phyloP scores from a whole-genome alignment of 192 early-diverging fungal species.

The Umbelopsis sp. region DNA sequence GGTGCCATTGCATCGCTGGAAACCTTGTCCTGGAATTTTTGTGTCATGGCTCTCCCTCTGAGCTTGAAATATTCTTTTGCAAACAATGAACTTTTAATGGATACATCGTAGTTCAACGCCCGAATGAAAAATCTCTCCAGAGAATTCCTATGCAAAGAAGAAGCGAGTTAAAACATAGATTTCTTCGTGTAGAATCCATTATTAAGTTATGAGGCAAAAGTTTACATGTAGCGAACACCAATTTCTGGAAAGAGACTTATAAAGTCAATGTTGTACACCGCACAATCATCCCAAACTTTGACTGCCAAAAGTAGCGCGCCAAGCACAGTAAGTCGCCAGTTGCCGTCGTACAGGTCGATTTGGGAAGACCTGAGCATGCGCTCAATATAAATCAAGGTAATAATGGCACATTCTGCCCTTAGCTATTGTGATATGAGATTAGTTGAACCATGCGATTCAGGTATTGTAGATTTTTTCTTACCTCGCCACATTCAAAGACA shows the following conservation, averaged over 20 bases:
- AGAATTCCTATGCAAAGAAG: constrained; percentile 52
- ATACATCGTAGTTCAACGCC: constrained; percentile 65
- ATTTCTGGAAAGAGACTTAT: constrained; percentile 77
- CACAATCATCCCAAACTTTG: constrained; percentile 89
- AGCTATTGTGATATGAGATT: constrained; percentile 22
- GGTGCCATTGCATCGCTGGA: not conserved
- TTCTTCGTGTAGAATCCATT: not conserved
- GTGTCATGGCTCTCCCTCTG: constrained; percentile 35
- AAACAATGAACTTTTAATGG: constrained; percentile 65
- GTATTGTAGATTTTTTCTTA: constrained; percentile 10
- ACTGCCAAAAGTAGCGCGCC: constrained; percentile 72
- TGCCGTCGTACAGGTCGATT: constrained; percentile 56
- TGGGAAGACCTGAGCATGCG: constrained; percentile 65
- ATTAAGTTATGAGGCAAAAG: not conserved
- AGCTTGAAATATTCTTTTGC: constrained; percentile 66
- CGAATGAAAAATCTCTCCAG: constrained; percentile 67
- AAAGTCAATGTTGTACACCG: constrained; percentile 84
- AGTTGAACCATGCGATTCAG: not conserved
- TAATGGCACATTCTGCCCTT: constrained; percentile 33
- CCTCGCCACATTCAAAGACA: constrained; percentile 35
- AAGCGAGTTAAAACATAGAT: too few relatives aligned
- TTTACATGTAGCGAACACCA: constrained; percentile 65
- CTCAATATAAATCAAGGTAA: constrained; percentile 61
- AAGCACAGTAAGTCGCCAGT: constrained; percentile 53
- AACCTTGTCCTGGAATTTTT: not conserved